These are phyloP conservation scores for Neoboletus brunneissimus DNA, from an alignment of 768 basidiomycete species.

Conservation along the genomic window DNA sequence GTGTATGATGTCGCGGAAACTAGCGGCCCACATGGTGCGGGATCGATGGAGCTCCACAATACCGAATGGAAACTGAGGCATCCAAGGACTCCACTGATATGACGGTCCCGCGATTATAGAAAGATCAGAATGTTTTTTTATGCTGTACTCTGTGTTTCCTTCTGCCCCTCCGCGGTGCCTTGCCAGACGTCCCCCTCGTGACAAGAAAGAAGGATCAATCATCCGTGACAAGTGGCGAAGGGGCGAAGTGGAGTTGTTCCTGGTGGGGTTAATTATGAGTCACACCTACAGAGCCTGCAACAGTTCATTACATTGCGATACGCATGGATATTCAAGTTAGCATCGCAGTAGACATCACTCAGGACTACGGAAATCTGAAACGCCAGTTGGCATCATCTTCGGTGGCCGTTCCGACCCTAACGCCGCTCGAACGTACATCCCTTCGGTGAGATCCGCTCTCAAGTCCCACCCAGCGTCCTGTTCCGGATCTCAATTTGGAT, in stretches of 20 bases:
- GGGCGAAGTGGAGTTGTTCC: not conserved
- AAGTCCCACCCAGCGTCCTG: constrained; percentile 12
- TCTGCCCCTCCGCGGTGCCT: not conserved
- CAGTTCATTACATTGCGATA: not conserved
- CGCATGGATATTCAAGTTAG: constrained; percentile 1
- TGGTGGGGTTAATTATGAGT: not conserved
- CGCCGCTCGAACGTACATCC: constrained; percentile 18
- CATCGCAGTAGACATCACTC: not conserved
- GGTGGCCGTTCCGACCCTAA: constrained; percentile 10
- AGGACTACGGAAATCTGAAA: constrained; percentile 15
- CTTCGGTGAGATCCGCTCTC: constrained; percentile 29
- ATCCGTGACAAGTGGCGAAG: constrained; percentile 6
- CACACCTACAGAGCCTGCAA: not conserved
- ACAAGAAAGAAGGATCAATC: not conserved
- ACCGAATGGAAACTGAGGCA: not conserved
- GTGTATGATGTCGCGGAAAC: constrained; percentile 16
- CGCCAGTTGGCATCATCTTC: constrained; percentile 6
- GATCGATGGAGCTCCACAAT: constrained; percentile 13
- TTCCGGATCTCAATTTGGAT: constrained; percentile 25
- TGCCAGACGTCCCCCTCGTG: not conserved
- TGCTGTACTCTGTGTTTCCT: not conserved
- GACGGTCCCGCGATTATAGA: constrained; percentile 18
- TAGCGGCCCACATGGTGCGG: constrained; percentile 21
- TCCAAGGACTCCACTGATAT: not conserved
- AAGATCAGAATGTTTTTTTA: constrained; percentile 2